phyloP scores from a whole-genome alignment of 257 asterid genomes.

The Linderniella brevidens region DNA sequence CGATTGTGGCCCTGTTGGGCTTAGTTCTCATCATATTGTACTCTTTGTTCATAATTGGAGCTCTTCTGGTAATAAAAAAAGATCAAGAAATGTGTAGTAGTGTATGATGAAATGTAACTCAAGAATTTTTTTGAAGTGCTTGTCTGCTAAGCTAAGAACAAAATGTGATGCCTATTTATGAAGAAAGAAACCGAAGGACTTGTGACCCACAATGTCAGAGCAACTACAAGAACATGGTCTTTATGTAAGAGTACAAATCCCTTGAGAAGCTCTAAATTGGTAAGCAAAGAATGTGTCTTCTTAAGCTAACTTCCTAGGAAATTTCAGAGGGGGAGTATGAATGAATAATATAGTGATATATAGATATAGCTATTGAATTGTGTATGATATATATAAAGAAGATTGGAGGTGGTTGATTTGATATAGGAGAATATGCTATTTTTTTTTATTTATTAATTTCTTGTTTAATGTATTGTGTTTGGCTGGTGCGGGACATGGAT shows the following conservation, averaged over 20 bases:
- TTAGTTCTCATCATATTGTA: slow-evolving; percentile 39
- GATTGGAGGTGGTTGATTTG: too few relatives aligned
- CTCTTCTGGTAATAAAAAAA: background rate
- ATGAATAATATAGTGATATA: too few relatives aligned
- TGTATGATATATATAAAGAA: too few relatives aligned
- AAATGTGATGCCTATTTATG: slow-evolving; percentile 15
- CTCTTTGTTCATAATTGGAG: slow-evolving; percentile 28
- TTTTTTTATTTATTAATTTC: too few relatives aligned
- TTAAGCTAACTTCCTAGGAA: too few relatives aligned
- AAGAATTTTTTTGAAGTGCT: slow-evolving; percentile 17
- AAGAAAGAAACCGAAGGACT: slow-evolving; percentile 41
- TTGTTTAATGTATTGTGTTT: too few relatives aligned
- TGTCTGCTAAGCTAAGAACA: slow-evolving; percentile 85
- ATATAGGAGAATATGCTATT: background rate
- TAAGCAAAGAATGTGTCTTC: too few relatives aligned
- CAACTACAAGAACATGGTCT: slow-evolving; percentile 26
- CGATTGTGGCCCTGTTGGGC: slow-evolving; percentile 15
- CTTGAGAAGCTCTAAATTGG: background rate
- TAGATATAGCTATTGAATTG: too few relatives aligned
- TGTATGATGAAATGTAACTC: slow-evolving; percentile 12
- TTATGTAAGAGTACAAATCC: slow-evolving; percentile 12
- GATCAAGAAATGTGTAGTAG: slow-evolving; percentile 3
- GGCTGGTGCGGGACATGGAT: slow-evolving; percentile 4
- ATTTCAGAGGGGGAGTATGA: too few relatives aligned
- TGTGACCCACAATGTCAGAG: slow-evolving; percentile 57